A percentile compares a stretch with the other conserved stretches of the same genome.
Conservation (phyloP, 2,329 filamentous ascomycete genomes). For the Xylaria sp. region DNA sequence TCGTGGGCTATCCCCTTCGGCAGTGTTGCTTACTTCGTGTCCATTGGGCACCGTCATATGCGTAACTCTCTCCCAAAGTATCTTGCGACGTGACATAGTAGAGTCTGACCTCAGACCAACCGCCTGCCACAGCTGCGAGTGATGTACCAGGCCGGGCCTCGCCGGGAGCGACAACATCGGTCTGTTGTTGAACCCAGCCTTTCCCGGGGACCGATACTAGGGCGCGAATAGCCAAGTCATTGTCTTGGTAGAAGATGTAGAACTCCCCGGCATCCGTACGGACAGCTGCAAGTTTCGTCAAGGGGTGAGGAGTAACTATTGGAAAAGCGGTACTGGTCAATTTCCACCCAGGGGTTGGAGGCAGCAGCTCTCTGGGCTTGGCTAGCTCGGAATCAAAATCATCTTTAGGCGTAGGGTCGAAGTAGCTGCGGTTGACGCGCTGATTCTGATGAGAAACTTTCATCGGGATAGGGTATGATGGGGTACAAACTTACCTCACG, state of each 20-base stretch:
- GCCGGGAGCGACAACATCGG: no score
- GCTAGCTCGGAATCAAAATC: background rate
- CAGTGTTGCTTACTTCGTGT: background rate
- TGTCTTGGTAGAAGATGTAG: no score
- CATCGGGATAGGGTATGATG: background rate
- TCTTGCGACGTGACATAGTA: conserved; percentile 3
- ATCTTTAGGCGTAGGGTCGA: background rate
- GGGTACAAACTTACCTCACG: background rate
- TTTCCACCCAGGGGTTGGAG: conserved; percentile 7
- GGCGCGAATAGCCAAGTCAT: no score
- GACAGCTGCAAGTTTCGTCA: background rate
- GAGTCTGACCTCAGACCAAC: conserved; percentile 5
- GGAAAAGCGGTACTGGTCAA: background rate
- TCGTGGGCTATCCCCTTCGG: background rate
- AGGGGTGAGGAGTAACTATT: background rate
- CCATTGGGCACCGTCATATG: background rate
- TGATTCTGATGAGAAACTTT: background rate
- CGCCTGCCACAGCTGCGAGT: background rate
- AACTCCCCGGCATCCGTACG: no score
- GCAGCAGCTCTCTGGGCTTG: background rate
- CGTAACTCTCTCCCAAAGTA: background rate
- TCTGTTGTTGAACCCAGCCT: no score
- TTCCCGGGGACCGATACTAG: no score
- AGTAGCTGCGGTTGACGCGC: conserved; percentile 3
- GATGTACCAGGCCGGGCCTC: no score